A percentile compares a stretch with the other conserved stretches of the same genome.
Evolutionary conservation across 176 grass and related monocot species (phyloP).

Genomic region (Lolium rigidum): DNA sequence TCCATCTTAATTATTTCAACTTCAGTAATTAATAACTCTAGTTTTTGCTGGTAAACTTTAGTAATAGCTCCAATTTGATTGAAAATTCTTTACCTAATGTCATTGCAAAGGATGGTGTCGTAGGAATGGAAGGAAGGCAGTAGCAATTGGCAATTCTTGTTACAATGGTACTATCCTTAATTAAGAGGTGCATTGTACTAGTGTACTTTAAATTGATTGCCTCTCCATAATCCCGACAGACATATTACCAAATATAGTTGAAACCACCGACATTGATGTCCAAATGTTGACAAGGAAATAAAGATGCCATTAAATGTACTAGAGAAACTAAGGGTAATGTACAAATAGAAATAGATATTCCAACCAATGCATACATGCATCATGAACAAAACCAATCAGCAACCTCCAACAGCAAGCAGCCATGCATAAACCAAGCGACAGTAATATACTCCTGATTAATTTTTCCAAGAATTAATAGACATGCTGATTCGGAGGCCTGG

Average conservation of each 20-base stretch:
- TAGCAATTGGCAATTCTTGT: neutral
- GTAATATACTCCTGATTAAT: neutral
- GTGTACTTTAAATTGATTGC: neutral
- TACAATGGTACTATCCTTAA: neutral
- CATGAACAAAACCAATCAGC: constrained; percentile 16
- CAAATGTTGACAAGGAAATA: constrained; percentile 1
- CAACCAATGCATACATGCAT: constrained; percentile 37
- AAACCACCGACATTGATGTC: neutral
- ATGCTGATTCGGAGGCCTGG: neutral
- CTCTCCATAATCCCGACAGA: neutral
- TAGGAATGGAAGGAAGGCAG: neutral
- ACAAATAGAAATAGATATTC: neutral
- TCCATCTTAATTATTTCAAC: neutral
- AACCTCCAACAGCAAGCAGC: neutral
- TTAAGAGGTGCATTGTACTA: constrained; percentile 21
- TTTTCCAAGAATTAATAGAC: neutral
- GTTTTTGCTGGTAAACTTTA: neutral
- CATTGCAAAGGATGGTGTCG: too few species aligned
- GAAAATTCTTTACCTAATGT: neutral
- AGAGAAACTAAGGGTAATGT: neutral
- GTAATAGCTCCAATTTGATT: neutral
- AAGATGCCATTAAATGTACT: neutral
- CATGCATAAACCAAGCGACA: neutral
- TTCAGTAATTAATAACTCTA: neutral
- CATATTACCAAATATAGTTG: constrained; percentile 30